These are phyloP conservation scores for Sordariomycetes sp. DNA, from an alignment of 2,329 filamentous ascomycete genomes.

Conservation along the genomic window DNA sequence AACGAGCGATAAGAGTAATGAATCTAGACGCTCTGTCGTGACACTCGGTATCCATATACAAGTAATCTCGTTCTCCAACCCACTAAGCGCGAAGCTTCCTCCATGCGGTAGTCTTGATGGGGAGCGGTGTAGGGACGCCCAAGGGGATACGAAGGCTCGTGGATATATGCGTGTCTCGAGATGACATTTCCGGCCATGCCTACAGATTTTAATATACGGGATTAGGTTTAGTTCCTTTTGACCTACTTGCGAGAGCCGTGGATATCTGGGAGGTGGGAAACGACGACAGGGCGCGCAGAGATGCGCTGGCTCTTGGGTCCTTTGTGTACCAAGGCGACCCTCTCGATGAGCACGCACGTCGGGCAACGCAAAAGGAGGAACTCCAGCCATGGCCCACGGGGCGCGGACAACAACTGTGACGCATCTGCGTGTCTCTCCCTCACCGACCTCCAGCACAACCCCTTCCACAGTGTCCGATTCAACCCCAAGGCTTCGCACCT, in stretches of 20 bases:
- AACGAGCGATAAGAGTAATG: neutral
- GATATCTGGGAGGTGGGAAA: neutral
- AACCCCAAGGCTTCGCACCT: neutral
- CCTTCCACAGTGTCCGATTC: neutral
- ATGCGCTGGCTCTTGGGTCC: neutral
- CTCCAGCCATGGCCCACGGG: neutral
- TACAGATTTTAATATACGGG: neutral
- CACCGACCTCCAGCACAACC: neutral
- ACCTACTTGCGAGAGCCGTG: neutral
- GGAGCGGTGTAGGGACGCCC: neutral
- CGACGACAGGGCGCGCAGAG: neutral
- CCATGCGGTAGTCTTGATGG: neutral
- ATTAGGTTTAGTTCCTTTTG: neutral
- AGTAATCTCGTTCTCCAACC: neutral
- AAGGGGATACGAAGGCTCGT: neutral
- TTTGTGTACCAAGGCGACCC: neutral
- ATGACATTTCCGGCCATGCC: neutral
- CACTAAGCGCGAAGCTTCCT: neutral
- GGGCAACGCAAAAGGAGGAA: neutral
- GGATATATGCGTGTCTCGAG: neutral
- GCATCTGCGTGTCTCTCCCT: neutral
- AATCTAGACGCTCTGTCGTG: neutral
- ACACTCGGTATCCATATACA: no score
- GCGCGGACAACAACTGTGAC: neutral
- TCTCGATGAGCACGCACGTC: neutral